Evolutionary conservation across 164 flowering plant species (phyloP), one percentile per base, ranked within the genome.

Genomic region (Cinnamomum chago): DNA sequence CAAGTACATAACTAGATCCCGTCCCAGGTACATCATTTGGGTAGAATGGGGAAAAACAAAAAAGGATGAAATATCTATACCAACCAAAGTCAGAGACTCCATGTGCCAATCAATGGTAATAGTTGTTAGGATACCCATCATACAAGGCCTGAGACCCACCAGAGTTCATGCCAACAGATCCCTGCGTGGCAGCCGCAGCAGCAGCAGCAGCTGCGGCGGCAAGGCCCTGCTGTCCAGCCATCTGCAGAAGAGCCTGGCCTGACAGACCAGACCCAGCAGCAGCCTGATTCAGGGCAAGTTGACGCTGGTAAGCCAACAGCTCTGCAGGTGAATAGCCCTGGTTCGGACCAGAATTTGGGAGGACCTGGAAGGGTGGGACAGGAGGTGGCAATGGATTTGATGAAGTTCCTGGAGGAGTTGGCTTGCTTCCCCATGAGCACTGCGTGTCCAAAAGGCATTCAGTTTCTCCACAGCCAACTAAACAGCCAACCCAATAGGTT

Each of bases 351-450:
- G 80, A 76, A 51, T 67, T 64, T 10, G 71, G 72, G 80, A 78
- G 90, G 77, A 67, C 90, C 88, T 23, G 89, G 86, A 72, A 72
- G 6, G 95, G 83, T 14, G 92, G 90, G 14, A 92, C 89, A 1
- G 90, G 94, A 11, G 99, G 99, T 24, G 99, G 99, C 15, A 95
- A 92, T 3, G 98, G 99, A 79, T 89, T 92, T 67, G 99, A 95
- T 47, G 79, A 77, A 51, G 97, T 94, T 68, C 99, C 99, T 4
- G 97, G 88, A 47, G 95, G 97, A 28, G 99, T 95, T 2, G 98
- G 98, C 85, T 95, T 95, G 97, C 86, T 95, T 22, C 99, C 99
- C 99, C 99, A 95, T 11, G 93, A 93, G 75, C 99, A 95, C 99
- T 95, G 77, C 81, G 79, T 22, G 15, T 70, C 77, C 62, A 58